Percentiles rank a stretch among this genome's conserved stretches.
Evolutionary conservation across 2,329 filamentous ascomycete genomes (phyloP).

Genomic region (Penicillium sp.): DNA sequence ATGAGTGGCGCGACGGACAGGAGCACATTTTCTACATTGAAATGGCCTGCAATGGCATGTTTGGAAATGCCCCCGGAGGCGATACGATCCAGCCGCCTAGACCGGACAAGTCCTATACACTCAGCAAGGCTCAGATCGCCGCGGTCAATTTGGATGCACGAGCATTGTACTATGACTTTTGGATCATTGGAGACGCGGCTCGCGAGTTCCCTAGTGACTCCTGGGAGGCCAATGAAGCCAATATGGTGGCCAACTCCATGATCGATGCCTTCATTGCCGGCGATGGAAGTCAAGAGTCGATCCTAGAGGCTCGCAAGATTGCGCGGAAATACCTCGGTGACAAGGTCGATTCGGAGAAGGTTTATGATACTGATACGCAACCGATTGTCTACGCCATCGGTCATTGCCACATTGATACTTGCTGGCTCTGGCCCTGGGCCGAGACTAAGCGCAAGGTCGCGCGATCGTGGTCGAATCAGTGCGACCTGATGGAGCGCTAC

Average conservation of each 20-base stretch:
- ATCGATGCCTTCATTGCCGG: slow-evolving; percentile 85
- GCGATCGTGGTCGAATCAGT: slow-evolving; percentile 94
- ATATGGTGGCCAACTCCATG: slow-evolving; percentile 78
- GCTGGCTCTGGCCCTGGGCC: slow-evolving; percentile 97
- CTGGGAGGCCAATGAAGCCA: slow-evolving; percentile 81
- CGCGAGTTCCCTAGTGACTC: slow-evolving; percentile 84
- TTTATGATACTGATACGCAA: slow-evolving; percentile 71
- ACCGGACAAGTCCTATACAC: slow-evolving; percentile 73
- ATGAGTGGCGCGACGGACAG: slow-evolving; percentile 75
- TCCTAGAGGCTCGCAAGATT: slow-evolving; percentile 75
- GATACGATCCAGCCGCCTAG: slow-evolving; percentile 84
- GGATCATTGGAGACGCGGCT: slow-evolving; percentile 90
- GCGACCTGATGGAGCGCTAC: slow-evolving; percentile 89
- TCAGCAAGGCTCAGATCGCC: slow-evolving; percentile 76
- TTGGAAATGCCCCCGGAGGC: slow-evolving; percentile 81
- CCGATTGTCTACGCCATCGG: slow-evolving; percentile 84
- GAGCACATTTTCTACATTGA: slow-evolving; percentile 91
- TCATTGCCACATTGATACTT: slow-evolving; percentile 96
- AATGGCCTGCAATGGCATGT: slow-evolving; percentile 99
- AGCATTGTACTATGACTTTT: slow-evolving; percentile 83
- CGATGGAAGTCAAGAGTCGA: slow-evolving; percentile 65
- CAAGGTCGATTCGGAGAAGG: slow-evolving; percentile 72
- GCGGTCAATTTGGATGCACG: slow-evolving; percentile 83
- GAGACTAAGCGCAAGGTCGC: slow-evolving; percentile 97
- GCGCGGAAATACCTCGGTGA: slow-evolving; percentile 77